Evolutionary conservation across 2,329 filamentous ascomycete species (phyloP).

Genomic region (Pseudocercospora crystallina): DNA sequence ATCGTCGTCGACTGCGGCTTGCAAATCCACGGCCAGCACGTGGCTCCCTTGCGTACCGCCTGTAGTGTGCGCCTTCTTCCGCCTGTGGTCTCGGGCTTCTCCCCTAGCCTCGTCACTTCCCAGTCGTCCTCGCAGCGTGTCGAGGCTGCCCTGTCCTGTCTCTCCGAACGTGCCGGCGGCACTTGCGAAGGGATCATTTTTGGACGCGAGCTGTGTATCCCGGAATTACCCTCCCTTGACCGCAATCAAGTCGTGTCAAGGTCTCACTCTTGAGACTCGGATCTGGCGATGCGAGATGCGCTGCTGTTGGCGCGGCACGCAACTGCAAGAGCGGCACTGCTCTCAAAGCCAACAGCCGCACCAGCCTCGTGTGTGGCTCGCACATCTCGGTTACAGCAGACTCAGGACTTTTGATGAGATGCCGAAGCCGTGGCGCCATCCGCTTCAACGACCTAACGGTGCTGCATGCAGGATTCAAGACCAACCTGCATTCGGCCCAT

Average conservation of each 20-base stretch:
- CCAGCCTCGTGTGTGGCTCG: neutral
- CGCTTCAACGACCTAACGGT: conserved; percentile 8
- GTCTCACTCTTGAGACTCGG: too few species aligned
- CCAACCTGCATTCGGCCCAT: neutral
- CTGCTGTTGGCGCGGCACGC: too few species aligned
- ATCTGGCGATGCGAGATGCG: too few species aligned
- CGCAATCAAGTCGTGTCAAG: neutral
- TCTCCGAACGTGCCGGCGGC: conserved; percentile 9
- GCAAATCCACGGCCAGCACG: conserved; percentile 2
- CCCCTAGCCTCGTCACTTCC: neutral
- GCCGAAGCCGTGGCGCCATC: conserved; percentile 8
- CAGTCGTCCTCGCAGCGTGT: too few species aligned
- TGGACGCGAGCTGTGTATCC: conserved; percentile 11
- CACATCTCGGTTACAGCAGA: neutral
- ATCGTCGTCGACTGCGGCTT: too few species aligned
- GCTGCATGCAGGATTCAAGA: conserved; percentile 8
- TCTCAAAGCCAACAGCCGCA: neutral
- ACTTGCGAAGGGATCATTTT: conserved; percentile 4
- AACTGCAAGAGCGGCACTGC: neutral
- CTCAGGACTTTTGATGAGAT: neutral
- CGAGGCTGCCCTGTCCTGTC: conserved; percentile 4
- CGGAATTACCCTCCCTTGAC: conserved; percentile 8
- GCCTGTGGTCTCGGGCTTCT: neutral
- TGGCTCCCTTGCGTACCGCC: conserved; percentile 4
- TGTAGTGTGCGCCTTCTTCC: neutral